Conservation (phyloP, 768 basidiomycete genomes). For the Phanerodontia chrysosporium region DNA sequence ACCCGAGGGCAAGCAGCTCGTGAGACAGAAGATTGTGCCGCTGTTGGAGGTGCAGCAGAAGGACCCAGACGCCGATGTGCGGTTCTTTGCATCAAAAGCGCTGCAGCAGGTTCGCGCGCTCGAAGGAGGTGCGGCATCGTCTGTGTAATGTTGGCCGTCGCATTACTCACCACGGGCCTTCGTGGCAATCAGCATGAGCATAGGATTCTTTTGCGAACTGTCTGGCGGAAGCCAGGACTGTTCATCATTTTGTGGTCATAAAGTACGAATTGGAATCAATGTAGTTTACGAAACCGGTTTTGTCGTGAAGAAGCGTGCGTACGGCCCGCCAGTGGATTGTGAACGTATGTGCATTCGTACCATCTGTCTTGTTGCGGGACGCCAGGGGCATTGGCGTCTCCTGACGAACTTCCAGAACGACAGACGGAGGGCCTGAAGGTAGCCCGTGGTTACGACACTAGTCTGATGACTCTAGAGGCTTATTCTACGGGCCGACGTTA, state of each 20-base stretch:
- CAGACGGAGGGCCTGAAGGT: background rate
- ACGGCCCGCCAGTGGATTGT: background rate
- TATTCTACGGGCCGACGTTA: background rate
- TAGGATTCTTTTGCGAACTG: background rate
- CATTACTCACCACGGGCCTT: background rate
- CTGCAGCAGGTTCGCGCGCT: constrained; percentile 50
- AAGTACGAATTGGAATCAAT: constrained; percentile 6
- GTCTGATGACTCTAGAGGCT: background rate
- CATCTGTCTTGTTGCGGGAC: background rate
- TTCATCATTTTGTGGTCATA: constrained; percentile 2
- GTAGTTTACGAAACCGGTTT: constrained; percentile 5
- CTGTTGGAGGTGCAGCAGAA: constrained; percentile 80
- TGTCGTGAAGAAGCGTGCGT: background rate
- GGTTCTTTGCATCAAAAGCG: constrained; percentile 87
- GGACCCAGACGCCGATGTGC: constrained; percentile 93
- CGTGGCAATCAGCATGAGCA: background rate
- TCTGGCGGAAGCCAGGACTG: background rate
- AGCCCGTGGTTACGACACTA: background rate
- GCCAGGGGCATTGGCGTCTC: background rate
- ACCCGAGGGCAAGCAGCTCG: constrained; percentile 70
- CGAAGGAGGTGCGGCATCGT: constrained; percentile 33
- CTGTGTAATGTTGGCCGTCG: background rate
- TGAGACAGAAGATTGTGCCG: constrained; percentile 73
- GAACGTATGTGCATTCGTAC: background rate
- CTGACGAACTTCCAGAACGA: background rate